These are phyloP conservation scores for Rhizophlyctis rosea DNA, from an alignment of 192 early-diverging fungal species.

Conservation along the genomic window DNA sequence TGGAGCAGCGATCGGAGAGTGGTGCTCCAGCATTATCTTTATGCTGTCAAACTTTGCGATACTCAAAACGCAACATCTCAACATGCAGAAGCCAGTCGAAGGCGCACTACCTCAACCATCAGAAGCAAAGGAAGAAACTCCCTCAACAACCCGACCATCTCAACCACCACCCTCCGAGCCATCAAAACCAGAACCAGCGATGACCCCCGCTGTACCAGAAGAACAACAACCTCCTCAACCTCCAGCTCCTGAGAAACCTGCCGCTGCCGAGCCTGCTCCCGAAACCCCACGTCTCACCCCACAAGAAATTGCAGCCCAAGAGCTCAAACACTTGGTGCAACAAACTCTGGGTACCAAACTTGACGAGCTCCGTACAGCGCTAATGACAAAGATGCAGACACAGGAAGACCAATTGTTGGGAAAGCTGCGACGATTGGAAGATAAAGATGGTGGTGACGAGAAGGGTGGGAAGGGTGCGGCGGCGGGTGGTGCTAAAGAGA, in stretches of 20 bases:
- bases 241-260: no score
- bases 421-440: constrained; percentile 37
- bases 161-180: no score
- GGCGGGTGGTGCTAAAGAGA: constrained; percentile 18
- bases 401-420: constrained; percentile 38
- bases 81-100: no score
- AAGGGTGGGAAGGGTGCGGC: constrained; percentile 13
- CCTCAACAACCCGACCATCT: no score
- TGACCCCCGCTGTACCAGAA: no score
- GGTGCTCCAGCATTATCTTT: not conserved
- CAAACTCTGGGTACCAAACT: constrained; percentile 33
- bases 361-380: constrained; percentile 44
- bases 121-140: no score
- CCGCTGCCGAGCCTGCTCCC: no score
- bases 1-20: constrained; percentile 1
- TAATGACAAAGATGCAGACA: constrained; percentile 31
- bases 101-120: no score
- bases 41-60: constrained; percentile 3
- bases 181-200: no score
- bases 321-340: constrained; percentile 37
- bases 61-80: no score
- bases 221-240: no score
- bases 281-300: constrained; percentile 2
- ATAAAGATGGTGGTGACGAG: constrained; percentile 30
- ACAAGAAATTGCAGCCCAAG: constrained; percentile 42